Conservation (phyloP, 2,329 filamentous ascomycete species). For the Penicillium verrucosum region DNA sequence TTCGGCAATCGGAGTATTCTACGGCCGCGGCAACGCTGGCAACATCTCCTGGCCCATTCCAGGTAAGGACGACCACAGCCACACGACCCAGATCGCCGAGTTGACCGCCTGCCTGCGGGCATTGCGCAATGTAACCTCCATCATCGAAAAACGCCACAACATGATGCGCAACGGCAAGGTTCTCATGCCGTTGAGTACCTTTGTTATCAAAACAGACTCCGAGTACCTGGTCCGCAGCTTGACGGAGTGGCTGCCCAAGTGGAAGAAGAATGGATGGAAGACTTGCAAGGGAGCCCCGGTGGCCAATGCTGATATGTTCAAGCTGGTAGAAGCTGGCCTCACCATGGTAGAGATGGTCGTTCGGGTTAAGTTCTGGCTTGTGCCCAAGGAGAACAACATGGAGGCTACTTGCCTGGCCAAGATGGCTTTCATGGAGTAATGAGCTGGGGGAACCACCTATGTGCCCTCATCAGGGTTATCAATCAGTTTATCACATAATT, state of each 20-base stretch:
- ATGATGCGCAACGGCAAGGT: background rate
- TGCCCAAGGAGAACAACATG: constrained; percentile 22
- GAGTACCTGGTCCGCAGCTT: constrained; percentile 34
- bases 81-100: constrained; percentile 20
- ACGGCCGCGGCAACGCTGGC: constrained; percentile 5
- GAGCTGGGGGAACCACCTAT: background rate
- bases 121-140: constrained; percentile 2
- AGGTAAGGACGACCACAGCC: constrained; percentile 6
- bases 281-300: constrained; percentile 23
- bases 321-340: constrained; percentile 17
- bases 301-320: constrained; percentile 23
- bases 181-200: constrained; percentile 8
- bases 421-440: background rate
- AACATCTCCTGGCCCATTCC: constrained; percentile 8
- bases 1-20: constrained; percentile 14
- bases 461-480: background rate
- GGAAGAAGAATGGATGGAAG: constrained; percentile 30
- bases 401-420: constrained; percentile 1
- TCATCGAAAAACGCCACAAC: background rate
- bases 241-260: constrained; percentile 31
- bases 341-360: constrained; percentile 18
- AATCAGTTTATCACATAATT: background rate
- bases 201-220: constrained; percentile 34
- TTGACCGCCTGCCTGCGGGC: constrained; percentile 18
- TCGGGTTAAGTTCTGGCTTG: constrained; percentile 28